Base-by-base conservation (phyloP, 2,329 filamentous ascomycete genomes). In the Aspergillus floridensis region DNA sequence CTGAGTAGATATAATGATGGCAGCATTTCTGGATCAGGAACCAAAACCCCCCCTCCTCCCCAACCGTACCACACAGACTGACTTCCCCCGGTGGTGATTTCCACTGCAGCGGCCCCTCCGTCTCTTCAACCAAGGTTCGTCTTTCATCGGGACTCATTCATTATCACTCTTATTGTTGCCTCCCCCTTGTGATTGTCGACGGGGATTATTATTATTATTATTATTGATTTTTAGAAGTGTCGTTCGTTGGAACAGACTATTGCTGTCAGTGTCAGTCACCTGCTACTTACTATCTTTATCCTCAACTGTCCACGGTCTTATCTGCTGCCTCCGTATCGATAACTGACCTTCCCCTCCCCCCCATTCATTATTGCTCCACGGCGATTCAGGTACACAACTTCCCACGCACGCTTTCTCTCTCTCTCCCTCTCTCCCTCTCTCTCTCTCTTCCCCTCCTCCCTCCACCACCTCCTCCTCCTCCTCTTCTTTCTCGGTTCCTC, bases 41-140 rank as follows among this genome's bases (percentile, higher is more conserved):
- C 38, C 38, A 44, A 8, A 44, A 44, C 3, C 32, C 10, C 32
- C 14, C 4, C 24, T 3, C 24, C 4, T 26, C 24, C 24, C 24
- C 24, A 26, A 26, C 24, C 24, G 24, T 29, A 29, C 26, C 26
- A 29, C 26, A 29, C 7, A 29, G 26, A 29, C 26, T 26, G 7
- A 8, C 7, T 26, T 8, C 7, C 26, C 26, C 26, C 32, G 32
- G 50, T 21, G 31, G 16, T 53, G 32, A 21, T 52, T 21, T 22
- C 14, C 49, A 16, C 32, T 53, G 16, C n/a, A 22, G 51, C 51
- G 51, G 51, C 51, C 19, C 51, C 51, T 44, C 32, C 32, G 32
- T 44, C 35, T 8, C 44, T n/a, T 41, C 29, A 58, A 61, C 59
- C 59, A 61, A 59, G 59, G 59, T 61, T 58, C 49, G 24, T 57